phyloP scores from a whole-genome alignment of 768 basidiomycete genomes.

The Goffeauzyma gilvescens region DNA sequence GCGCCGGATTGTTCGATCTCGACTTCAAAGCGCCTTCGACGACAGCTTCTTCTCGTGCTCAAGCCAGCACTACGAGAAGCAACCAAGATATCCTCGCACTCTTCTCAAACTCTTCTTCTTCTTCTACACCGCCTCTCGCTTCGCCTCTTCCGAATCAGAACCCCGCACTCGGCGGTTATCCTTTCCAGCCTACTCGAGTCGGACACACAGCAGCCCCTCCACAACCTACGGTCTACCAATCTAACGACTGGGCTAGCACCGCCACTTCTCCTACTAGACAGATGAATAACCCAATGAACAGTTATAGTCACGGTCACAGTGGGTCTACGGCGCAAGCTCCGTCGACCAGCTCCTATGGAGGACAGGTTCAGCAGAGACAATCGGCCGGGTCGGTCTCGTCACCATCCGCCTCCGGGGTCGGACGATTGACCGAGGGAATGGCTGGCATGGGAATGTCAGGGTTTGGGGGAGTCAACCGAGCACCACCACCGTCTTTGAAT shows the following conservation, averaged over 20 bases:
- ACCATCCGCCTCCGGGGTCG: not conserved
- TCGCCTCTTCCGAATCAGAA: not conserved
- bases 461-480: not conserved
- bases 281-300: constrained; percentile 1
- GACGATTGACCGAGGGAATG: constrained; percentile 4
- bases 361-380: not conserved
- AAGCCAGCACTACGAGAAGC: constrained; percentile 17
- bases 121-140: constrained; percentile 4
- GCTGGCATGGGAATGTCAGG: constrained; percentile 7
- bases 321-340: not conserved
- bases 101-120: constrained; percentile 14
- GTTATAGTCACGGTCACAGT: not conserved
- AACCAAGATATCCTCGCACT: constrained; percentile 31
- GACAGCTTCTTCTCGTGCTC: constrained; percentile 6
- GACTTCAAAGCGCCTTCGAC: constrained; percentile 24
- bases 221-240: no score
- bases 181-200: no score
- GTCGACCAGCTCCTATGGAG: constrained; percentile 1
- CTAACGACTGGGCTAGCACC: no score
- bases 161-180: no score
- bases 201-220: not conserved
- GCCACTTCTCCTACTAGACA: no score
- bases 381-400: no score
- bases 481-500: no score
- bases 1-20: constrained; percentile 24